Percentiles rank a stretch among this genome's conserved stretches.
phyloP scores from a whole-genome alignment of 2,329 filamentous ascomycete species.

The Botryotinia globosa region DNA sequence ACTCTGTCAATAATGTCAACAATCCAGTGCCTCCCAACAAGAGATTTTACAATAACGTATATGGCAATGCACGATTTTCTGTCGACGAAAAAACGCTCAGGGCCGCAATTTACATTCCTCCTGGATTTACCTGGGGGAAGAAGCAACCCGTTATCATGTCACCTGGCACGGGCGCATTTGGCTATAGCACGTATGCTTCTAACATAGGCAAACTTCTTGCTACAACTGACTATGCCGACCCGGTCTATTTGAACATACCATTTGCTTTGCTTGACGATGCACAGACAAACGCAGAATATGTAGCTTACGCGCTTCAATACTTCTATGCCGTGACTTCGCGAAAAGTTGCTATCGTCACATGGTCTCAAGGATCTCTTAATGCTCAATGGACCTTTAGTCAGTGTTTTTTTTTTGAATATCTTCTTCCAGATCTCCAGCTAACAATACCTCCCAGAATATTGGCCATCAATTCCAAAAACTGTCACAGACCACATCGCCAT shows the following conservation, averaged over 20 bases:
- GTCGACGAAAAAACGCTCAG: slow-evolving; percentile 47
- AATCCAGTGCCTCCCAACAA: background rate
- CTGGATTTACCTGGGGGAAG: slow-evolving; percentile 46
- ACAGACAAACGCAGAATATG: slow-evolving; percentile 53
- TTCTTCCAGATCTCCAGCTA: background rate
- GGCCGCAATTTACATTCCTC: slow-evolving; percentile 52
- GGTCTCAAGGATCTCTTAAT: slow-evolving; percentile 55
- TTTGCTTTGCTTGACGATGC: slow-evolving; percentile 46
- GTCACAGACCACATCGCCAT: slow-evolving; percentile 52
- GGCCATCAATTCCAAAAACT: slow-evolving; percentile 47
- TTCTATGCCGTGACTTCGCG: slow-evolving; percentile 42
- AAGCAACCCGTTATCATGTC: slow-evolving; percentile 51
- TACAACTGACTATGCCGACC: slow-evolving; percentile 45
- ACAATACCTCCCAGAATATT: slow-evolving; percentile 43
- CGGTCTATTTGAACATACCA: slow-evolving; percentile 56
- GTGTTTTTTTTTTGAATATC: too few species aligned
- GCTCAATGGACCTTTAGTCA: slow-evolving; percentile 54
- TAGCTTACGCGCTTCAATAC: slow-evolving; percentile 59
- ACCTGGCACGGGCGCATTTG: slow-evolving; percentile 51
- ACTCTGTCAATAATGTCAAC: background rate
- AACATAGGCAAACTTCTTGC: slow-evolving; percentile 51
- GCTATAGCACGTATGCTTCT: slow-evolving; percentile 37
- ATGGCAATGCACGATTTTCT: slow-evolving; percentile 48
- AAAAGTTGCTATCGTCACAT: slow-evolving; percentile 48
- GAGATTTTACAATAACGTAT: slow-evolving; percentile 30